A percentile compares a stretch with the other conserved stretches of the same genome.
phyloP scores from a whole-genome alignment of 1,284 basidiomycete genomes.

The Boletus sp. region DNA sequence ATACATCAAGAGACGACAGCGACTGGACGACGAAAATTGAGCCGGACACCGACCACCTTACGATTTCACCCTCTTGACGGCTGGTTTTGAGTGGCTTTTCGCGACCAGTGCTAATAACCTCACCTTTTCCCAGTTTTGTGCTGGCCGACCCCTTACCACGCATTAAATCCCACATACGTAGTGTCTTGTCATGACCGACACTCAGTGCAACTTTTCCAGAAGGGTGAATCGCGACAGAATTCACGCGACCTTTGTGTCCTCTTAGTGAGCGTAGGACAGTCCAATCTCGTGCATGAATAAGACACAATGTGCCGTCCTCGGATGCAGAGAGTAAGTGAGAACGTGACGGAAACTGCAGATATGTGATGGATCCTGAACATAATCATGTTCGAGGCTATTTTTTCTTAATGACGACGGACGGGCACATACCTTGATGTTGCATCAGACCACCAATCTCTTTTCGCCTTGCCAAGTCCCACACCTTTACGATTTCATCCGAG shows the following conservation, averaged over 20 bases:
- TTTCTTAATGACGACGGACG: not conserved
- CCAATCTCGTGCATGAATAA: conserved; percentile 96
- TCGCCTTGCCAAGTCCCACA: conserved; percentile 92
- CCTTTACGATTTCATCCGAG: conserved; percentile 93
- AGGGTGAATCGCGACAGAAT: conserved; percentile 89
- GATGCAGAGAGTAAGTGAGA: conserved; percentile 91
- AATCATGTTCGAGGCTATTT: not conserved
- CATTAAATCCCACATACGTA: conserved; percentile 99
- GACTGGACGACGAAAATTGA: conserved; percentile 79
- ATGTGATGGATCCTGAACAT: conserved; percentile 82
- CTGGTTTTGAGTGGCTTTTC: conserved; percentile 16
- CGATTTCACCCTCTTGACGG: conserved; percentile 79
- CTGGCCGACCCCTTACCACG: conserved; percentile 89
- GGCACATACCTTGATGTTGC: conserved; percentile 83
- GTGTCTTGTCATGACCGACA: conserved; percentile 87
- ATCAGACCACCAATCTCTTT: conserved; percentile 94
- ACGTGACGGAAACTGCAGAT: conserved; percentile 84
- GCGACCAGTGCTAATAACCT: conserved; percentile 18
- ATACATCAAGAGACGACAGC: conserved; percentile 80
- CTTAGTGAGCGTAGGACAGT: conserved; percentile 84
- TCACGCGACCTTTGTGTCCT: conserved; percentile 93
- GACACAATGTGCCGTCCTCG: conserved; percentile 86
- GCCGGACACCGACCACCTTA: conserved; percentile 82
- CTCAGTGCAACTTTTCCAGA: conserved; percentile 90
- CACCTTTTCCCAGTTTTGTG: conserved; percentile 85